Evolutionary conservation across 164 flowering plant species (phyloP), one percentile per base, ranked within the genome.

Genomic region (Litsea cubeba): DNA sequence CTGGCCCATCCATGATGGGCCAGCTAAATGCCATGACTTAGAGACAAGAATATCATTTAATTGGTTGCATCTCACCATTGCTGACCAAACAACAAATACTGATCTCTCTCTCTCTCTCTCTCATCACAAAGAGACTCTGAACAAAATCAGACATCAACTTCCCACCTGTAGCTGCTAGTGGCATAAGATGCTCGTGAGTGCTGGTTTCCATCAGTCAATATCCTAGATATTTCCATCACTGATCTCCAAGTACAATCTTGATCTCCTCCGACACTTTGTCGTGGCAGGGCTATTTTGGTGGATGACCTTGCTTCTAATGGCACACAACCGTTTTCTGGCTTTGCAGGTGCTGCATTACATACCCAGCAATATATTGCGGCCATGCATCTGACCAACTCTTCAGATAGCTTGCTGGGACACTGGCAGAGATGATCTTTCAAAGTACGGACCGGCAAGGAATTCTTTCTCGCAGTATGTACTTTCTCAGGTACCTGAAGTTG

Each of bases 331-430:
- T 86, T 82, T 65, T 77, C 84, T 26, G 87, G 72, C 75, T 81
- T 82, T 3, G 50, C 71, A 68, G 95, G 82, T 60, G 80, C 70
- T 62, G 85, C 64, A 35, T 78, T 78, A 35, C 83, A 81, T 65
- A 93, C 80, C 85, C 91, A 88, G 84, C 87, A 88, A 76, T 91
- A 93, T 28, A 90, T 87, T 24, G 90, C 77, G n/a, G 91, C 95
- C 97, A 90, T 93, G 74, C 90, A 87, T 82, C 84, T 84, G 65
- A 93, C 91, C 89, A 93, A 84, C 76, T 91, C 95, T 82, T 90
- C 93, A 7, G 98, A 90, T 75, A 93, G 78, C 71, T 87, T 90
- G 85, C 88, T 85, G 2, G 97, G 98, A 63, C 94, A 91, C 77
- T 86, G 88, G 78, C 83, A 70, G 49, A 91, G 90, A 80, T 93